Evolutionary conservation across 148 eudicot species (phyloP).

Genomic region (Rhododendron molle): DNA sequence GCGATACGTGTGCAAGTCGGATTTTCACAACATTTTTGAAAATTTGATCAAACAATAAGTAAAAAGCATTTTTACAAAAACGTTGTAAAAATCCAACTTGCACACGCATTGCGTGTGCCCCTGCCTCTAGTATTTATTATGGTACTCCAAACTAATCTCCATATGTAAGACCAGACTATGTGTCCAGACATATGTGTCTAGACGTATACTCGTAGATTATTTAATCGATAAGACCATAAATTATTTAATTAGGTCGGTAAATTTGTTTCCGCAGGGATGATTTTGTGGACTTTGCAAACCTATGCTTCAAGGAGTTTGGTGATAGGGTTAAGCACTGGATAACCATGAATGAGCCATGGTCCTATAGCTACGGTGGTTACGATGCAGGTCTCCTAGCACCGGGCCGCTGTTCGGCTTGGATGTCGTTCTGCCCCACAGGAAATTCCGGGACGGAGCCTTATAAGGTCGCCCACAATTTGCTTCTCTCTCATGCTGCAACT

Average conservation of each 20-base stretch:
- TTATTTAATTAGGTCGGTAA: not conserved
- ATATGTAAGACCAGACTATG: too few relatives aligned
- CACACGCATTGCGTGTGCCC: too few relatives aligned
- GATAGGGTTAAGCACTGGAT: constrained; percentile 28
- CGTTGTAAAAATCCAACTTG: too few relatives aligned
- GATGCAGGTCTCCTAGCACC: constrained; percentile 4
- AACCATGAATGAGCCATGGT: constrained; percentile 23
- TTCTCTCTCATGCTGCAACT: constrained; percentile 10
- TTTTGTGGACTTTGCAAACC: constrained; percentile 20
- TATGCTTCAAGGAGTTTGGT: constrained; percentile 22
- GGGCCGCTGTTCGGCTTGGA: constrained; percentile 10
- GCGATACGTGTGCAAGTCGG: too few relatives aligned
- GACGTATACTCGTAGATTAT: too few relatives aligned
- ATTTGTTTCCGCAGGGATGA: constrained; percentile 13
- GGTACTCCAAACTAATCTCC: not conserved
- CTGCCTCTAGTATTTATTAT: not conserved
- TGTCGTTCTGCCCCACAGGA: not conserved
- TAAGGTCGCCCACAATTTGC: constrained; percentile 9
- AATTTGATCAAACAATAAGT: too few relatives aligned
- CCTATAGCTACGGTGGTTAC: constrained; percentile 5
- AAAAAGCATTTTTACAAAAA: too few relatives aligned
- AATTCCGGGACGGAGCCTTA: constrained; percentile 17
- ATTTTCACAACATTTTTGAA: too few relatives aligned
- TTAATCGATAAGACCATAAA: not conserved
- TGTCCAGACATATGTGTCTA: too few relatives aligned